Evolutionary conservation across 495 filamentous ascomycete species (phyloP).

Genomic region (Aspergillus carlsbadensis): DNA sequence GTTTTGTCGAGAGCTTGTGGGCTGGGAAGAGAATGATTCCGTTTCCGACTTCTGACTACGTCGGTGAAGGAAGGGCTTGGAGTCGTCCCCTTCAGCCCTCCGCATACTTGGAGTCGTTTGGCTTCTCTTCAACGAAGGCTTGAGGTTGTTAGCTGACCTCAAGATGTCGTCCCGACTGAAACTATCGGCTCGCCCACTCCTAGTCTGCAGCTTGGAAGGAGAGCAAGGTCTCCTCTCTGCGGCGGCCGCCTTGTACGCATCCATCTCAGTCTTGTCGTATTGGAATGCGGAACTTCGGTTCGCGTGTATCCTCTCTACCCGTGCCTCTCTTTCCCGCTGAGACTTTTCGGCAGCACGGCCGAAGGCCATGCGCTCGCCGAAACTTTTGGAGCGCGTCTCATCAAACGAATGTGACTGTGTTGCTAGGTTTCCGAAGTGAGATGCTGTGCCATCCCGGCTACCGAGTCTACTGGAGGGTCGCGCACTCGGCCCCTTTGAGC

Average conservation of each 20-base stretch:
- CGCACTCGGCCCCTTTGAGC: constrained; percentile 17
- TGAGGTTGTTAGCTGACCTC: constrained; percentile 34
- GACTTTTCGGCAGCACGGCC: constrained; percentile 50
- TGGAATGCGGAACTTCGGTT: constrained; percentile 73
- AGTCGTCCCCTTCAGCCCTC: constrained; percentile 21
- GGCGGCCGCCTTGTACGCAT: constrained; percentile 61
- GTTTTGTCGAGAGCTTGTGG: constrained; percentile 15
- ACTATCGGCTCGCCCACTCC: constrained; percentile 44
- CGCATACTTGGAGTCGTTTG: constrained; percentile 50
- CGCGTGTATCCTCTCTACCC: constrained; percentile 52
- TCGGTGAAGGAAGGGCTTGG: constrained; percentile 22
- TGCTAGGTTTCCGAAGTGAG: constrained; percentile 27
- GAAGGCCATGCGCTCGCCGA: constrained; percentile 83
- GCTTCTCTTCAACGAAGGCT: constrained; percentile 45
- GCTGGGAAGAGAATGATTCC: constrained; percentile 23
- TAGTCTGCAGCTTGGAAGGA: constrained; percentile 40
- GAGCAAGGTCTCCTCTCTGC: constrained; percentile 36
- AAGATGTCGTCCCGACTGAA: constrained; percentile 68
- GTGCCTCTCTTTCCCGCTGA: constrained; percentile 48
- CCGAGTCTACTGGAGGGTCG: constrained; percentile 37
- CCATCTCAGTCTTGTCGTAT: constrained; percentile 62
- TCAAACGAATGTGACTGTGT: constrained; percentile 29
- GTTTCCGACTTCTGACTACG: constrained; percentile 32
- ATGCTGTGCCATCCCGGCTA: constrained; percentile 25
- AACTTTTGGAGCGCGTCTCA: constrained; percentile 59